Percentiles rank a stretch among this genome's conserved stretches.
These are phyloP conservation scores for Dianthus caryophyllus DNA, from an alignment of 148 eudicot genomes.

Conservation along the genomic window DNA sequence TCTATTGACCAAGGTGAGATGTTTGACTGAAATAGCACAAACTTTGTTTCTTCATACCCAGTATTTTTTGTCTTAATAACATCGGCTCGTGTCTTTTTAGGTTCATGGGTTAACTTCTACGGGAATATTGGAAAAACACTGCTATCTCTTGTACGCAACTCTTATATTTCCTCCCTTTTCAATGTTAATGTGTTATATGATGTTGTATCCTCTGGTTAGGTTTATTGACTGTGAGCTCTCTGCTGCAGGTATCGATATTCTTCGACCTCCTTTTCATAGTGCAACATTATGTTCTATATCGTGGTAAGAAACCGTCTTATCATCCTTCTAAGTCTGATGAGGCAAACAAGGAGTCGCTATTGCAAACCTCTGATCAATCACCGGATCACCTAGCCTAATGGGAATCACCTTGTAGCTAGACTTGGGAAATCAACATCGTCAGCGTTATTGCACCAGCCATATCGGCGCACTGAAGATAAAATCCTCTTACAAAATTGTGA, in stretches of 20 bases:
- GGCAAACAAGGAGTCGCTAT: slow-evolving; percentile 40
- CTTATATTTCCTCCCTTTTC: neutral
- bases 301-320: slow-evolving; percentile 33
- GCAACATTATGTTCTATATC: slow-evolving; percentile 77
- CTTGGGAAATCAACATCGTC: too few species aligned
- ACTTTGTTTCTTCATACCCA: neutral
- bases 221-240: neutral
- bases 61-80: neutral
- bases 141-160: slow-evolving; percentile 59
- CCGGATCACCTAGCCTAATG: too few species aligned
- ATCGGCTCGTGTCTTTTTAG: slow-evolving; percentile 22
- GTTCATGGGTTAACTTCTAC: slow-evolving; percentile 85
- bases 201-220: neutral
- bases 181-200: neutral
- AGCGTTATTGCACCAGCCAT: too few species aligned
- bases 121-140: slow-evolving; percentile 85
- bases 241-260: slow-evolving; percentile 65
- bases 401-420: too few species aligned
- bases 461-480: too few species aligned
- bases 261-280: slow-evolving; percentile 69
- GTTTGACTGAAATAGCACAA: neutral
- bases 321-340: slow-evolving; percentile 25
- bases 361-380: slow-evolving; percentile 30
- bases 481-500: too few species aligned
- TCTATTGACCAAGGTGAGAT: slow-evolving; percentile 75